Evolutionary conservation across 257 asterid genomes (phyloP).

Genomic region (Solanum habrochaites): DNA sequence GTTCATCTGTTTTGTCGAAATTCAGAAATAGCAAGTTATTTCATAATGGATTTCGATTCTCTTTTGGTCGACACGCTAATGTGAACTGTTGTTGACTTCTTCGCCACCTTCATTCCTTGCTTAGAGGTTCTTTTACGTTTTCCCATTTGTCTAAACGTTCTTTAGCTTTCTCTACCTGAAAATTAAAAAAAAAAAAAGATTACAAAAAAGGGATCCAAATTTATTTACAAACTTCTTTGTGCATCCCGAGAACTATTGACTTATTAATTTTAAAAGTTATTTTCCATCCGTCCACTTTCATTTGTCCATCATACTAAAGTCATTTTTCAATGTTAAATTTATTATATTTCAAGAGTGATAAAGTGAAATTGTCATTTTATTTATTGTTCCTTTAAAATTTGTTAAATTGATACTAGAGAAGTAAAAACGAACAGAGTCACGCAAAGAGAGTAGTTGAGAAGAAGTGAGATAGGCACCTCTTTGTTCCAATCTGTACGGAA

Average conservation of each 20-base stretch:
- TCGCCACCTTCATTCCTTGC: background rate
- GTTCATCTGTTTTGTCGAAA: background rate
- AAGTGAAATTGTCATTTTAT: background rate
- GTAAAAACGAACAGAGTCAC: background rate
- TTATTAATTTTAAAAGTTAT: background rate
- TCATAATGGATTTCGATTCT: background rate
- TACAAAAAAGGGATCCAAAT: background rate
- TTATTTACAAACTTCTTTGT: background rate
- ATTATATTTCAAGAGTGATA: too few relatives aligned
- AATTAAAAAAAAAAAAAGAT: background rate
- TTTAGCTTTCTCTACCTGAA: slow-evolving; percentile 66
- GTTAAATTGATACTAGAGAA: background rate
- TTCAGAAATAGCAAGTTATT: background rate
- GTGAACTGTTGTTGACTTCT: background rate
- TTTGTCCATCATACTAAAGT: background rate
- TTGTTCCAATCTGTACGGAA: slow-evolving; percentile 60
- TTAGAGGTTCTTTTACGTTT: slow-evolving; percentile 32
- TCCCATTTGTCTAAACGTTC: slow-evolving; percentile 55
- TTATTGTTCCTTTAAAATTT: background rate
- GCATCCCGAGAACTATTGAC: background rate
- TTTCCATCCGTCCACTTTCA: background rate
- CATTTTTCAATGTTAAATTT: too few relatives aligned
- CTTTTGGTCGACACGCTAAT: background rate
- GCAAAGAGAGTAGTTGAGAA: background rate
- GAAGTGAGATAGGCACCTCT: slow-evolving; percentile 34